Evolutionary conservation across 2,329 filamentous ascomycete species (phyloP).

Genomic region (Kalmusia sp.): DNA sequence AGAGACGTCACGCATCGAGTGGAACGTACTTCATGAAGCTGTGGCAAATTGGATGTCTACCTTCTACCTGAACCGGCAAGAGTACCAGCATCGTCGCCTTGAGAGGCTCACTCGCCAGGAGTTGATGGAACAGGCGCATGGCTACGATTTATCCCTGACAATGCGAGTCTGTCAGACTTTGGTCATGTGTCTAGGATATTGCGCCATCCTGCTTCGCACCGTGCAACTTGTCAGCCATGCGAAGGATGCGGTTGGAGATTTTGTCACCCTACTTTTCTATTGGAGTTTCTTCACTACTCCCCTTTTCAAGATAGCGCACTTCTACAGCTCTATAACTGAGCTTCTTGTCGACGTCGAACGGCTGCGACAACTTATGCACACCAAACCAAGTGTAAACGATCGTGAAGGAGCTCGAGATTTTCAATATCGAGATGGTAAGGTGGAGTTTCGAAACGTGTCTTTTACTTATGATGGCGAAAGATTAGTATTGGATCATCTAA

Average conservation of each 20-base stretch:
- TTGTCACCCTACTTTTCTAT: conserved; percentile 15
- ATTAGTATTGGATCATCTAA: conserved; percentile 52
- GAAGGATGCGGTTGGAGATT: conserved; percentile 11
- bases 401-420: conserved; percentile 38
- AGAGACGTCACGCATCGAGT: neutral
- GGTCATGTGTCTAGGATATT: conserved; percentile 11
- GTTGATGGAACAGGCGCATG: neutral
- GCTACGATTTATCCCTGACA: conserved; percentile 1
- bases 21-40: conserved; percentile 59
- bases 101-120: conserved; percentile 19
- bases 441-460: conserved; percentile 58
- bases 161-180: conserved; percentile 6
- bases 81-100: conserved; percentile 59
- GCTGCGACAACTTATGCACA: conserved; percentile 60
- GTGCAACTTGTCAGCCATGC: conserved; percentile 4
- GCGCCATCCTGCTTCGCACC: conserved; percentile 13
- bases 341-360: conserved; percentile 68
- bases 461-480: conserved; percentile 58
- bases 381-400: conserved; percentile 59
- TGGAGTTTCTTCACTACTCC: conserved; percentile 45
- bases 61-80: conserved; percentile 60
- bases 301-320: conserved; percentile 53
- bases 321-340: conserved; percentile 51
- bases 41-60: conserved; percentile 65
- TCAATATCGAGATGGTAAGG: conserved; percentile 51